phyloP scores from a whole-genome alignment of 495 filamentous ascomycete species.

The Lophiotrema nucula region DNA sequence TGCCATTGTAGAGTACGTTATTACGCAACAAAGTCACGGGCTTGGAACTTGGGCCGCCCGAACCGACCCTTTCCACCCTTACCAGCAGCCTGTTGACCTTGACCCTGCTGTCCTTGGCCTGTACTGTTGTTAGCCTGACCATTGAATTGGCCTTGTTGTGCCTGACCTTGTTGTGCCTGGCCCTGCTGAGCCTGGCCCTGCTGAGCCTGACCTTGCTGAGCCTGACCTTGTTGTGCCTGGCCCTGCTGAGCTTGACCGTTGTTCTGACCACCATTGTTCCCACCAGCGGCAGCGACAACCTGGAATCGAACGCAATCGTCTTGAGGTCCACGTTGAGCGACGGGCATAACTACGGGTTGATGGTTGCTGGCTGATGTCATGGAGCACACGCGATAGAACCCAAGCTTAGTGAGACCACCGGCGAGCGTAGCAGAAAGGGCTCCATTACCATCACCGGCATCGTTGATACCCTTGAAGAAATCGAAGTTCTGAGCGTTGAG shows the following conservation, averaged over 20 bases:
- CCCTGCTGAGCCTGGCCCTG: neutral
- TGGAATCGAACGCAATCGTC: constrained; percentile 72
- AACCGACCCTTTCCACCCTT: constrained; percentile 14
- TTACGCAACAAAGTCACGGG: constrained; percentile 29
- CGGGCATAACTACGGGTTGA: constrained; percentile 75
- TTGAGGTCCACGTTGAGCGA: constrained; percentile 70
- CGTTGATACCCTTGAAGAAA: constrained; percentile 79
- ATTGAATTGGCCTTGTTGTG: neutral
- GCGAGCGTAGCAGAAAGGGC: constrained; percentile 54
- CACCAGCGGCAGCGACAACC: constrained; percentile 38
- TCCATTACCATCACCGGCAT: constrained; percentile 64
- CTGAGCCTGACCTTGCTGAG: neutral
- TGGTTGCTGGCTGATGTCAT: constrained; percentile 69
- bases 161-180: neutral
- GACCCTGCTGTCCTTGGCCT: neutral
- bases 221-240: constrained; percentile 27
- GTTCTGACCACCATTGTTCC: constrained; percentile 32
- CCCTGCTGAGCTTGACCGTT: constrained; percentile 19
- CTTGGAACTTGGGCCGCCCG: constrained; percentile 21
- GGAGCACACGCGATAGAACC: constrained; percentile 69
- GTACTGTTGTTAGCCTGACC: neutral
- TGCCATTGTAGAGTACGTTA: neutral
- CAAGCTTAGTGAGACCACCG: constrained; percentile 60
- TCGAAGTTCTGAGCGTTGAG: constrained; percentile 49
- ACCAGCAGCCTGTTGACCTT: constrained; percentile 1